Evolutionary conservation across 441 rosid genomes (phyloP), one percentile per base, ranked within the genome.

Genomic region (Macaranga tanarius): DNA sequence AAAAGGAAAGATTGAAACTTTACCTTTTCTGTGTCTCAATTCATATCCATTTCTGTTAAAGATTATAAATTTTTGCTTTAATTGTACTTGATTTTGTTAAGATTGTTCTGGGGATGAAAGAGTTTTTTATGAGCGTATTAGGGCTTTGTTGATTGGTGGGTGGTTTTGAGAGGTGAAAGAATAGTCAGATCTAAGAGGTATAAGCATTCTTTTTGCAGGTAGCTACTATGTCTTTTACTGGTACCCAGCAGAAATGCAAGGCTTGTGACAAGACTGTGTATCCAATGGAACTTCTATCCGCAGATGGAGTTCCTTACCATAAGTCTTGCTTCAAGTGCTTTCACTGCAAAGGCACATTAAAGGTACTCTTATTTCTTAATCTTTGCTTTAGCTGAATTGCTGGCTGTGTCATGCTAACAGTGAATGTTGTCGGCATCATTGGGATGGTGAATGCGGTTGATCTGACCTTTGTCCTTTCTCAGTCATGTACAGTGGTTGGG

Each of bases 241-340:
- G 99, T 58, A 93, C 98, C 65, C 97, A 89, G 78, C 89, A 89
- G 86, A 95, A 93, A 82, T 93, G 98, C 86, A 91, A 86, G 86
- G 92, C 93, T 45, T 95, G 99, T 61, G 96, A 86, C 79, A 95
- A 91, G 93, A 93, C 97, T 12, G 98, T 95, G 67, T 91, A 93
- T 76, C 93, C 95, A 0, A 88, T 95, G 75, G 99, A 95, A 74
- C 91, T 90, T 75, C 78, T 93, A 57, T 91, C 95, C 10, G 97
- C 97, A 0, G 99, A 95, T 79, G 99, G 99, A 52, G 80, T 91
- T 67, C 74, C 90, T 47, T 95, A 88, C 76, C 99, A 93, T 67
- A 95, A 91, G 77, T 82, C 97, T 75, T 95, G 98, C 85, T 95
- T 95, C 86, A 95, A 87, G 75, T 94, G 99, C 80, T 82, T 86